Evolutionary conservation across 495 filamentous ascomycete genomes (phyloP), one percentile per base, ranked within the genome.

Genomic region (Parmelia sp.): DNA sequence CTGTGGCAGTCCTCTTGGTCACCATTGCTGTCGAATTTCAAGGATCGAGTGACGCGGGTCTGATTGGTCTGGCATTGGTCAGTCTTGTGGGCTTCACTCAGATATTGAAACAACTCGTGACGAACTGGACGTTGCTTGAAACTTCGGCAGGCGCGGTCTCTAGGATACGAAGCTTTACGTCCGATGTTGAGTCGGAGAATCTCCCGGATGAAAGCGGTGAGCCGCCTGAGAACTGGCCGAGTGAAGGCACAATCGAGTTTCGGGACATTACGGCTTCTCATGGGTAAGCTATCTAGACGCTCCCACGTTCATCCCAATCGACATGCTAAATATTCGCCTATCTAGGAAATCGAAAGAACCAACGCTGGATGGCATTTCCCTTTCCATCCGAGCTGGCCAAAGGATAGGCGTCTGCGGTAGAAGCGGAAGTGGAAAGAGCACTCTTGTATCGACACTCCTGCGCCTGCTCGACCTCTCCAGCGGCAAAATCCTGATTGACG

Each of bases 121-220:
- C 64, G 21, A 68, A 59, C 1, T 84, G 77, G 76, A 81, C 81
- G 0, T 62, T 70, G 29, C 66, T 85, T 9, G 83, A 86, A 57
- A 79, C 78, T 3, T 83, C 77, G 0, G 72, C 85, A 14, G 83
- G 82, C 0, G 81, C 82, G 0, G 70, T 85, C 7, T 69, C 79
- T 3, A 70, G 81, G 9, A 65, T 85, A 0, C 70, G 72, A 60
- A 66, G 65, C 0, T 82, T 82, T 60, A 70, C 73, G 5, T 62
- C 61, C n/a, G 67, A 70, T 23, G 79, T 76, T 0, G 73, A 72
- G 10, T 65, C 64, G 19, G 75, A 78, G 58, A 61, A 71, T 60
- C 56, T 65, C 23, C 25, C 72, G 39, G 57, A 67, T 10, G 68
- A 71, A 55, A 64, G 61, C 12, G 21, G 65, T 3, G 31, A 59